These are phyloP conservation scores for Tetrahymena elliotti DNA, from an alignment of 73 alveolate genomes.

Conservation along the genomic window DNA sequence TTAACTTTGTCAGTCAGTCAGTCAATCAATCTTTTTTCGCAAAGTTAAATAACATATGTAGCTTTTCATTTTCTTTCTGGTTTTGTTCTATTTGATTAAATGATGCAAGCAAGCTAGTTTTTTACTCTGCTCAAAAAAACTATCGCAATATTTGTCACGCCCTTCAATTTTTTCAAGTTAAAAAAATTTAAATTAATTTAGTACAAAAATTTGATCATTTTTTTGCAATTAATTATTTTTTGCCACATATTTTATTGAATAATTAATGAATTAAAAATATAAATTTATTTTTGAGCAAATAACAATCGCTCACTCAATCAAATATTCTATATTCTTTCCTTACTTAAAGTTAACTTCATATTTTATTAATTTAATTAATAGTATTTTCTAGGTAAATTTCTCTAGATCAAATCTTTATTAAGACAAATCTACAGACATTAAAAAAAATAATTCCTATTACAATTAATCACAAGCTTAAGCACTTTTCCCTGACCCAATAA, in stretches of 20 bases:
- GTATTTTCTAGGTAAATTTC: neutral
- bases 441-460: neutral
- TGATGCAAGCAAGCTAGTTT: neutral
- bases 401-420: neutral
- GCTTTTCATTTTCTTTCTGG: too few species aligned
- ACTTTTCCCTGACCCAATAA: neutral
- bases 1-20: too few species aligned
- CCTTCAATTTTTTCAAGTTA: neutral
- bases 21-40: too few species aligned
- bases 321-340: neutral
- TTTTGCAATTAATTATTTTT: too few species aligned
- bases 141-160: neutral
- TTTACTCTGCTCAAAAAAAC: neutral
- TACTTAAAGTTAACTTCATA: too few species aligned
- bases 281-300: too few species aligned
- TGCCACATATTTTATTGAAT: neutral
- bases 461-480: neutral
- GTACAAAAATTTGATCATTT: neutral
- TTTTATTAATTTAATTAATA: too few species aligned
- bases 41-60: too few species aligned
- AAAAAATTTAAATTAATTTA: too few species aligned
- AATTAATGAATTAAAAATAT: too few species aligned
- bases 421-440: neutral
- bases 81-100: neutral
- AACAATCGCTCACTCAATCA: neutral